These are phyloP conservation scores for Symbiodinium natans DNA, from an alignment of 73 alveolate genomes.

Conservation along the genomic window DNA sequence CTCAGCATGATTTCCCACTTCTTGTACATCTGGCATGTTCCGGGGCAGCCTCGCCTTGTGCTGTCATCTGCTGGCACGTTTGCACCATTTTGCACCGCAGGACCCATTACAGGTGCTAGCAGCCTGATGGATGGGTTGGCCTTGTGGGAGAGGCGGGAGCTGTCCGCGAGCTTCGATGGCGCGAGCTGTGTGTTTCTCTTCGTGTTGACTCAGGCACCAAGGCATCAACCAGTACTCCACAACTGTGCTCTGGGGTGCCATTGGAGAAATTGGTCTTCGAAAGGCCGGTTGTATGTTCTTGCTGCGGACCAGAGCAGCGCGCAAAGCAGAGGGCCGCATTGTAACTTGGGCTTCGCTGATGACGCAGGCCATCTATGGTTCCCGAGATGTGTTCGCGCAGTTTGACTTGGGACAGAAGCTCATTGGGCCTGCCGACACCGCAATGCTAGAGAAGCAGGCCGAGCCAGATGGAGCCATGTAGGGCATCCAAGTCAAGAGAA, in stretches of 20 bases:
- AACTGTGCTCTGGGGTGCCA: constrained; percentile 87
- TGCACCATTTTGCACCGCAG: neutral
- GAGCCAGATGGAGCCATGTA: neutral
- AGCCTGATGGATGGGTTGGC: constrained; percentile 56
- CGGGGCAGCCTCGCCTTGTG: neutral
- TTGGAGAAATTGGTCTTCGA: constrained; percentile 83
- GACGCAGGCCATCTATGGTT: constrained; percentile 58
- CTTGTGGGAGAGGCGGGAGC: constrained; percentile 42
- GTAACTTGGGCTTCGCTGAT: too few species aligned
- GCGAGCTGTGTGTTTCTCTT: too few species aligned
- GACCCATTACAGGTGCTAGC: constrained; percentile 66
- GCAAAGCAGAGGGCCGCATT: too few species aligned
- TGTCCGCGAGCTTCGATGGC: neutral
- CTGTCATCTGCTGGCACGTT: neutral
- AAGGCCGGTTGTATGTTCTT: neutral
- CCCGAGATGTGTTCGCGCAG: constrained; percentile 91
- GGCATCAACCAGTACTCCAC: constrained; percentile 23
- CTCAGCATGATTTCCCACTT: too few species aligned
- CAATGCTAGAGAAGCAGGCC: constrained; percentile 55
- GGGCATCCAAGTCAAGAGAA: too few species aligned
- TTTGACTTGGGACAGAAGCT: constrained; percentile 84
- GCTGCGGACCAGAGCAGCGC: too few species aligned
- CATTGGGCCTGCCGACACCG: constrained; percentile 85
- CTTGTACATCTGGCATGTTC: neutral
- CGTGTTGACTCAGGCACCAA: neutral